Base-by-base conservation (phyloP, 2,329 filamentous ascomycete species). In the Aspergillus persii region DNA sequence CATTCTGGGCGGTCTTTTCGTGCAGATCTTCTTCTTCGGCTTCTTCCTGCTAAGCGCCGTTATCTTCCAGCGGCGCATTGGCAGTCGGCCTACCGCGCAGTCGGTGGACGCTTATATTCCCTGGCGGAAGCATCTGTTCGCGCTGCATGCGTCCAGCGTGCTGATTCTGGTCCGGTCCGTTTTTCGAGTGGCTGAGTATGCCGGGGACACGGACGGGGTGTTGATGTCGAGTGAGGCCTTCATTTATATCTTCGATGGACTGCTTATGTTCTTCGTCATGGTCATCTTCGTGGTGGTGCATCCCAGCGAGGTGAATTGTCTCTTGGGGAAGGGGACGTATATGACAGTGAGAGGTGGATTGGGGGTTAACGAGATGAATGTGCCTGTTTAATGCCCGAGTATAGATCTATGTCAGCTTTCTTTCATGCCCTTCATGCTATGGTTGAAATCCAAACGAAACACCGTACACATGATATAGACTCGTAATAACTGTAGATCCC, bases 61-160 rank as follows among this genome's bases (percentile, higher is more conserved):
- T 12, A 15, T 71, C 30, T 69, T 73, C 61, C 69, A 71, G 49
- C 18, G 18, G 2, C 68, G 68, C 4, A 50, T 72, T 75, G 47
- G 46, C 0, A 64, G 62, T 3, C 47, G 67, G 12, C 71, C 76
- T 0, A 76, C 71, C 46, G 57, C 65, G 36, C 61, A 54, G 5
- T 66, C 69, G 1, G 57, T 59, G 1, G 59, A 58, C 1, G 55
- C 73, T 27, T 53, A 60, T 11, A 56, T 54, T 1, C 54, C 66
- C 29, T 80, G 78, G 78, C 68, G 68, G 50, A 69, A 61, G 29
- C 68, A 79, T 44, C 65, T 80, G 36, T 73, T 71, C 53, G 72
- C 68, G 2, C 46, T 69, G 46, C 60, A 69, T 46, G 52, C 57
- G 5, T 64, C 66, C 8, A 69, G 67, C 41, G 50, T 64, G 8